Base-by-base conservation (phyloP, 305 asterid species). In the Fraxinus sp. region DNA sequence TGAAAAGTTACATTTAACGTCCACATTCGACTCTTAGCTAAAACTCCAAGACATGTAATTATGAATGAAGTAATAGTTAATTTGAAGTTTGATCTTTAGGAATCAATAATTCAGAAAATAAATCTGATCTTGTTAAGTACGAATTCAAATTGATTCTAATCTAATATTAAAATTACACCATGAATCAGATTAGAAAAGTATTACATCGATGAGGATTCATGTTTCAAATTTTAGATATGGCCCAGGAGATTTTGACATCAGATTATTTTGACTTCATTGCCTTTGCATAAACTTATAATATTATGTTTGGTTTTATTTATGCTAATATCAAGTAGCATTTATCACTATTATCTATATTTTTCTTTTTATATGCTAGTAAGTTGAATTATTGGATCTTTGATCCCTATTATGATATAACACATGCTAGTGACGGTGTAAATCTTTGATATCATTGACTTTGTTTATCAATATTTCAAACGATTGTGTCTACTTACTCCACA, bases 301-400 rank as follows among this genome's bases (percentile, higher is more conserved):
- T 22, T 13, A 16, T 52, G 64, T 52, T 52, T 52, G 2, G 0
- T 78, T 57, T 72, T 22, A 16, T 28, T 28, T 76, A 59, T 82
- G 41, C 72, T 33, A 35, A 26, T 16, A 20, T 37, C 73, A 49
- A 77, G 75, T 44, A 57, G 64, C 13, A 37, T 37, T 28, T 9
- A 39, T 39, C 46, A 39, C 46, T 39, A 39, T 59, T 57, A 57
- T 26, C 0, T 16, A 9, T 16, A 16, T 16, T 9, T 8, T 62
- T 62, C 30, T 68, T 24, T 59, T 36, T 59, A 64, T 73, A 46
- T 35, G 72, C 52, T 37, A 37, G 3, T 81, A 36, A 39, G 30
- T 3, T 20, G 30, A 62, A 5, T 59, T 1, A 7, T 20, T 57
- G 70, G 78, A 74, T 80, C 22, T 94, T 82, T 39, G 13, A 39